These are phyloP conservation scores for Eruca vesicaria DNA, from an alignment of 441 rosid genomes.

Conservation along the genomic window DNA sequence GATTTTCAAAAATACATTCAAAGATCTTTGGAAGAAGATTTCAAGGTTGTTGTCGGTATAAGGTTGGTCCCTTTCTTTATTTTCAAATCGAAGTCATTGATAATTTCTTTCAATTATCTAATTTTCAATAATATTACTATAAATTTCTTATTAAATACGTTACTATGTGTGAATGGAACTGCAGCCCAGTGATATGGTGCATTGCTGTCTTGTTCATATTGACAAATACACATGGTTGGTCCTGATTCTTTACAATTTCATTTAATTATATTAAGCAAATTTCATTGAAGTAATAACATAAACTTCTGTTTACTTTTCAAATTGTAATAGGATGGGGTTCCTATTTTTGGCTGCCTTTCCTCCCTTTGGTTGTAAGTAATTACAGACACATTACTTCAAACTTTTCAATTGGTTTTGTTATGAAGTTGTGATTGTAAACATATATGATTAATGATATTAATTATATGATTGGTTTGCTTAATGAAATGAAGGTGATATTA, in stretches of 20 bases:
- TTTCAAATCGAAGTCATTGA: not conserved
- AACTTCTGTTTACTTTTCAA: not conserved
- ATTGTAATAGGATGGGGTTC: conserved; percentile 61
- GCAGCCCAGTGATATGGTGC: conserved; percentile 82
- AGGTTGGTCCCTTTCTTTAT: conserved; percentile 42
- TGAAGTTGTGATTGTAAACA: not conserved
- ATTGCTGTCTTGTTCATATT: conserved; percentile 67
- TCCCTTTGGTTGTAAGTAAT: conserved; percentile 77
- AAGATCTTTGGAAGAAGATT: conserved; percentile 88
- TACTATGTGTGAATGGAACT: conserved; percentile 24
- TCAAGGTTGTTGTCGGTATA: conserved; percentile 87
- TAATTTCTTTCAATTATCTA: not conserved
- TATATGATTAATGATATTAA: not conserved
- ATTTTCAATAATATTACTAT: not conserved
- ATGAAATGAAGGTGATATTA: conserved; percentile 55
- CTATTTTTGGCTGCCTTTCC: conserved; percentile 76
- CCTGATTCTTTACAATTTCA: not conserved
- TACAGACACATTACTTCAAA: not conserved
- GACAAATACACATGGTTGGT: conserved; percentile 74
- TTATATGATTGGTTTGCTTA: not conserved
- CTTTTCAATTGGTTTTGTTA: not conserved
- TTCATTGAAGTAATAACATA: not conserved
- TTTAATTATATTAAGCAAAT: not conserved
- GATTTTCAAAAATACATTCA: conserved; percentile 83
- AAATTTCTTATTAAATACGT: not conserved